Conservation (phyloP, 225 moss, liverwort and hornwort genomes). For the Sphagnum contortum region DNA sequence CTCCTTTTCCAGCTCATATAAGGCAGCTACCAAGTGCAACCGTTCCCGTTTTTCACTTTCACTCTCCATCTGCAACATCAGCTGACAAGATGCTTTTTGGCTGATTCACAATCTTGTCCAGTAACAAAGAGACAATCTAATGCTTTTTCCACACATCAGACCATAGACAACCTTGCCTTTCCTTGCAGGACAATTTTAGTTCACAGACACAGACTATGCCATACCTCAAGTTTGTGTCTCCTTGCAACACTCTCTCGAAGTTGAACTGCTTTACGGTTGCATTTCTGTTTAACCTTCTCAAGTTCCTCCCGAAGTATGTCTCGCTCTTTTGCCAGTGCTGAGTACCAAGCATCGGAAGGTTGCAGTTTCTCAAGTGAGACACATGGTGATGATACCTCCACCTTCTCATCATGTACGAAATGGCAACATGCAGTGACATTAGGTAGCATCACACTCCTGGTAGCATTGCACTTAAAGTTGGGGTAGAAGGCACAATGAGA, state of each 20-base stretch:
- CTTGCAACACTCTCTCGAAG: constrained; percentile 31
- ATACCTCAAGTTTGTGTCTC: constrained; percentile 36
- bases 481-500: background rate
- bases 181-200: too few species aligned
- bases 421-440: background rate
- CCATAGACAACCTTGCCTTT: background rate
- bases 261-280: constrained; percentile 12
- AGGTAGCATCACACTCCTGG: background rate
- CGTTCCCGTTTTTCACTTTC: constrained; percentile 37
- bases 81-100: too few species aligned
- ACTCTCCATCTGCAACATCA: constrained; percentile 19
- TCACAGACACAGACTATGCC: too few species aligned
- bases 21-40: constrained; percentile 25
- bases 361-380: background rate
- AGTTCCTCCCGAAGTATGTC: constrained; percentile 19
- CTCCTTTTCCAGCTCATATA: constrained; percentile 36
- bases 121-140: background rate
- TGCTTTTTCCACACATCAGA: background rate
- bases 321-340: constrained; percentile 12
- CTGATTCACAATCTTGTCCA: background rate
- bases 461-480: background rate
- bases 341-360: background rate
- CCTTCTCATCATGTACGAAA: background rate
- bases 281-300: constrained; percentile 17
- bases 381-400: background rate